These are phyloP conservation scores for Dalbergia cultrata DNA, from an alignment of 306 rosid genomes.

Conservation along the genomic window DNA sequence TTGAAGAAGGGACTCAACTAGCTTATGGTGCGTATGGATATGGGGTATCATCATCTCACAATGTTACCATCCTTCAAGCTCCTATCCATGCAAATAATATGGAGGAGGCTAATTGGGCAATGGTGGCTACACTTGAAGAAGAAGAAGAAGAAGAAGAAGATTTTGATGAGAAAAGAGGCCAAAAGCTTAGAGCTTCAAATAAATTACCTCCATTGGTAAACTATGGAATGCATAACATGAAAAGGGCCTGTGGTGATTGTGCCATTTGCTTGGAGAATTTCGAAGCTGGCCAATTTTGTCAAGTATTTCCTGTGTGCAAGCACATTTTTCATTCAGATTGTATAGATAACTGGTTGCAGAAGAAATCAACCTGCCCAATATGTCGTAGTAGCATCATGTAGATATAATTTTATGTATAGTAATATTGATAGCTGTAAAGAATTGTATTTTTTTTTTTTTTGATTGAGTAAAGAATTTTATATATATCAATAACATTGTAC, in stretches of 20 bases:
- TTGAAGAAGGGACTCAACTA: slow-evolving; percentile 32
- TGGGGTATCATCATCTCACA: neutral
- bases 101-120: slow-evolving; percentile 31
- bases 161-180: slow-evolving; percentile 49
- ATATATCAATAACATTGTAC: neutral
- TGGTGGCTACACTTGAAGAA: slow-evolving; percentile 20
- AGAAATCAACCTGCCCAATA: slow-evolving; percentile 56
- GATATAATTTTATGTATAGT: neutral
- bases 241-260: slow-evolving; percentile 49
- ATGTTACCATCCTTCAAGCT: slow-evolving; percentile 21
- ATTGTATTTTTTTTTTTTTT: neutral
- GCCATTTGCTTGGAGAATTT: slow-evolving; percentile 77
- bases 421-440: neutral
- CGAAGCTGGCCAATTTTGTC: slow-evolving; percentile 54
- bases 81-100: slow-evolving; percentile 25
- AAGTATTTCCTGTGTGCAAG: slow-evolving; percentile 61
- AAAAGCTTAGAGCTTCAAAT: slow-evolving; percentile 49
- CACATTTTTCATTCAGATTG: slow-evolving; percentile 74
- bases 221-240: slow-evolving; percentile 51
- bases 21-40: neutral
- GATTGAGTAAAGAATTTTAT: slow-evolving; percentile 3
- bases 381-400: slow-evolving; percentile 41
- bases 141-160: slow-evolving; percentile 14
- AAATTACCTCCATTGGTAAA: slow-evolving; percentile 61
- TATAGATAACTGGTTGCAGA: slow-evolving; percentile 64